Evolutionary conservation across 805 yeast species (phyloP).

Genomic region (Ogataea ganodermae): DNA sequence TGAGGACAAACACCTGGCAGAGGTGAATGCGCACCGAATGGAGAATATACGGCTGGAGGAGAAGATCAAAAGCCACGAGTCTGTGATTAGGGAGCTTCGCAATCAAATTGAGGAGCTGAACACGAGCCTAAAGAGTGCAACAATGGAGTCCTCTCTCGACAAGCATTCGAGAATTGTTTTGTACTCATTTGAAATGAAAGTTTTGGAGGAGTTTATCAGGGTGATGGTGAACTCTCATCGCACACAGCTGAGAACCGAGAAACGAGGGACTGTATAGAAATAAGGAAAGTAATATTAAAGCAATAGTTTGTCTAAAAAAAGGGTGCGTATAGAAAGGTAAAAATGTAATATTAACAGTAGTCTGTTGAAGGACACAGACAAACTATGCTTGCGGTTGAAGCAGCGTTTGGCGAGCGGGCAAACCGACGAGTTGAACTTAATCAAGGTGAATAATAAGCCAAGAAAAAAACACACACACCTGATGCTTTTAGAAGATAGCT

Average conservation of each 20-base stretch:
- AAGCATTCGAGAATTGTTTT: conserved; percentile 22
- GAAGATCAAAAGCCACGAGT: conserved; percentile 12
- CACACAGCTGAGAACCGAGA: conserved; percentile 1
- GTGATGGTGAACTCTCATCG: conserved; percentile 18
- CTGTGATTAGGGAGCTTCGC: conserved; percentile 11
- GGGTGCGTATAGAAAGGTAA: background rate
- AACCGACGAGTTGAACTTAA: too few relatives aligned
- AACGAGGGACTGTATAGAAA: background rate
- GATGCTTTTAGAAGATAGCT: conserved; percentile 41
- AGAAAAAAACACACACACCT: background rate
- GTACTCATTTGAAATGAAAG: conserved; percentile 20
- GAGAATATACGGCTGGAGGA: conserved; percentile 10
- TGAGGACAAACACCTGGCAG: conserved; percentile 9
- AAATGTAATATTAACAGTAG: conserved; percentile 6
- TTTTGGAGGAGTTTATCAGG: conserved; percentile 16
- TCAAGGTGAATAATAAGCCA: background rate
- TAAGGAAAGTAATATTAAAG: background rate
- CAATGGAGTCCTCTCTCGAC: conserved; percentile 25
- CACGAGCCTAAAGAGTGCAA: conserved; percentile 14
- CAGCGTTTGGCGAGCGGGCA: too few relatives aligned
- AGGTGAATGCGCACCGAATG: conserved; percentile 9
- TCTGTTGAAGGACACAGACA: background rate
- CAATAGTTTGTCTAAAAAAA: background rate
- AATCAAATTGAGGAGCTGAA: conserved; percentile 13
- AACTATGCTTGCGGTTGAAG: too few relatives aligned